Conservation (phyloP, 2,329 filamentous ascomycete species). For the Aspergillus sp. region DNA sequence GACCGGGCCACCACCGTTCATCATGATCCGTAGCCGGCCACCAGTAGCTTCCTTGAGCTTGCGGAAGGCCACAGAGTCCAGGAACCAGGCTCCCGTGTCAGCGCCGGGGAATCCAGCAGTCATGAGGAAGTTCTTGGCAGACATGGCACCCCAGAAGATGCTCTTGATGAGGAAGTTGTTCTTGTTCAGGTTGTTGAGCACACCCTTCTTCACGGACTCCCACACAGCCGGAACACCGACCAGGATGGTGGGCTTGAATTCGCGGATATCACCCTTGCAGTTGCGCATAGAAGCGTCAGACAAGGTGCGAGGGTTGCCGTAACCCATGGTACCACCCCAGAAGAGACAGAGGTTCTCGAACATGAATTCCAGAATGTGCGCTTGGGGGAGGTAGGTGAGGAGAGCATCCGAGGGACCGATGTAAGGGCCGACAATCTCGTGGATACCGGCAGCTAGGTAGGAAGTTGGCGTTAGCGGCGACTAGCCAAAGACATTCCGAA, state of each 20-base stretch:
- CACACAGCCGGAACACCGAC: constrained; percentile 95
- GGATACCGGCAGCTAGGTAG: constrained; percentile 73
- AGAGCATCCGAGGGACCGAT: constrained; percentile 77
- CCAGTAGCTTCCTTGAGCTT: constrained; percentile 90
- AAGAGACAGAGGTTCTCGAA: constrained; percentile 90
- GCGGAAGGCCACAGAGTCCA: constrained; percentile 86
- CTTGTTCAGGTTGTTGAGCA: constrained; percentile 74
- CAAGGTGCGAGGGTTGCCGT: constrained; percentile 86
- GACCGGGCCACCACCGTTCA: constrained; percentile 93
- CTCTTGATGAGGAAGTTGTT: constrained; percentile 70
- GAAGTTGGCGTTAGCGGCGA: constrained; percentile 11
- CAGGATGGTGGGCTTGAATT: constrained; percentile 84
- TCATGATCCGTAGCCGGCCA: constrained; percentile 80
- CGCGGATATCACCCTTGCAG: constrained; percentile 89
- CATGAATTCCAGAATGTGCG: constrained; percentile 94
- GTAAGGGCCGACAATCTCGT: constrained; percentile 73
- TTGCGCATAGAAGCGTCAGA: constrained; percentile 84
- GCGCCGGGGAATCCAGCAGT: constrained; percentile 52
- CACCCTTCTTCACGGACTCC: constrained; percentile 96
- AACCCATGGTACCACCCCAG: constrained; percentile 89
- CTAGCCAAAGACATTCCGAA: too few species aligned
- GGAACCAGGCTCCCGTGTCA: constrained; percentile 59
- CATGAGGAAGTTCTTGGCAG: constrained; percentile 64
- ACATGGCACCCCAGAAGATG: constrained; percentile 73
- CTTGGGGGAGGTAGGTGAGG: constrained; percentile 88